These are phyloP conservation scores for Acanthamoeba culbertsoni DNA, from an alignment of 208 protist genomes.

Conservation along the genomic window DNA sequence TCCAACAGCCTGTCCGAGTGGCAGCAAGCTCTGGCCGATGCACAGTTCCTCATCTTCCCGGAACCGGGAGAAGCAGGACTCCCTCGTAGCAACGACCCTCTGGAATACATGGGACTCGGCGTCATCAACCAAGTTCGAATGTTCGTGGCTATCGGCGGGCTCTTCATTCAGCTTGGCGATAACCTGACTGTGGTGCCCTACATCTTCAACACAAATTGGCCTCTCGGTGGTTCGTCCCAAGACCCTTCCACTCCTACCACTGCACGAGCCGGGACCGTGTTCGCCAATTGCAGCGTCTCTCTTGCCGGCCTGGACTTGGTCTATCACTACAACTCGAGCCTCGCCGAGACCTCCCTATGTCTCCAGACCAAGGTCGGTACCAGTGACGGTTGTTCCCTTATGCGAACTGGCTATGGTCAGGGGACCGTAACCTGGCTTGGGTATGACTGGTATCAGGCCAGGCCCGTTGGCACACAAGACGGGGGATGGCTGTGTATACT, in stretches of 20 bases:
- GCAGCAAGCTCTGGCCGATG: neutral
- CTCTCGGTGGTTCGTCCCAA: neutral
- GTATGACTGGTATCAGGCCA: constrained; percentile 21
- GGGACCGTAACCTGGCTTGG: neutral
- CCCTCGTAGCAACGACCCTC: neutral
- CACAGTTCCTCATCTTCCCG: neutral
- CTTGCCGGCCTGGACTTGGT: constrained; percentile 5
- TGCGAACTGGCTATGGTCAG: neutral
- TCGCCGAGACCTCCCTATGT: neutral
- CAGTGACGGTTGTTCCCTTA: neutral
- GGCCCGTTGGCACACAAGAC: neutral
- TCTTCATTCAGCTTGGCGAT: neutral
- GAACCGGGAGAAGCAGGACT: neutral
- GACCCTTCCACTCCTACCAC: neutral
- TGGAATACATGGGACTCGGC: neutral
- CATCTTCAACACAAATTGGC: neutral
- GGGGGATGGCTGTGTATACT: neutral
- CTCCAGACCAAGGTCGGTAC: neutral
- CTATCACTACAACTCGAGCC: neutral
- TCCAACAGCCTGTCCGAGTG: neutral
- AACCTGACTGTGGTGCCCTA: neutral
- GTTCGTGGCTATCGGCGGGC: neutral
- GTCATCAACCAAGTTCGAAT: constrained; percentile 15
- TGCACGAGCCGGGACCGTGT: neutral
- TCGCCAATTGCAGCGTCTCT: neutral